Evolutionary conservation across 108 stramenopile genomes (phyloP), one percentile per base, ranked within the genome.

Genomic region (Cylindrotheca fusiformis): DNA sequence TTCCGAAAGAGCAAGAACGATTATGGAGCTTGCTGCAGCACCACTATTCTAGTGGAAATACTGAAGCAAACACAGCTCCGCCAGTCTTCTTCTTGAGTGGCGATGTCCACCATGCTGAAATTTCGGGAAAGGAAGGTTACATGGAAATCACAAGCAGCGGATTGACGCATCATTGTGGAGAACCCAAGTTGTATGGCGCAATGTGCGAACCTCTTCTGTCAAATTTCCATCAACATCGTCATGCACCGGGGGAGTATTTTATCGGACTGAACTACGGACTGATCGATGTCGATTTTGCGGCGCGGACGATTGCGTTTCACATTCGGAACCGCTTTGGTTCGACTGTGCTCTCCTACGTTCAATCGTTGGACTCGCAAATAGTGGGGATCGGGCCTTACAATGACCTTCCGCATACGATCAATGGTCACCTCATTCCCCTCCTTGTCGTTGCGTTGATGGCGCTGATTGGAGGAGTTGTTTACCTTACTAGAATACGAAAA

Each of bases 41-140:
- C 0, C 63, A 72, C 49, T 72, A 72, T 57, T 56, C 32, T 17
- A 55, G 10, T 4, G 12, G 28, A 45, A 69, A 17, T 14, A 32
- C 21, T 14, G 24, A 19, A 2, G 28, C 25, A 32, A 55, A 47
- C 20, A 10, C 1, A 23, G 48, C 28, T 59, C 54, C 60, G 65
- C 18, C 74, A 61, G 58, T 88, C 63, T 48, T 91, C 27, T 55
- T 91, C 23, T 58, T 87, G 52, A 84, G 82, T 47, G 95, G 95
- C 17, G 95, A 96, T 67, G 93, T 96, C 1, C 95, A 96, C 70
- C 83, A 88, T 66, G 93, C 83, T 27, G 95, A 96, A 62, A 75
- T 96, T 46, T 54, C 69, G 3, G 72, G 72, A 25, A 30, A 60
- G 20, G 45, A 53, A 28, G 65, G 76, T 18, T 76, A 93, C 20